Evolutionary conservation across 2,329 filamentous ascomycete genomes (phyloP), one percentile per base, ranked within the genome.

Genomic region (Fusarium nygamai): DNA sequence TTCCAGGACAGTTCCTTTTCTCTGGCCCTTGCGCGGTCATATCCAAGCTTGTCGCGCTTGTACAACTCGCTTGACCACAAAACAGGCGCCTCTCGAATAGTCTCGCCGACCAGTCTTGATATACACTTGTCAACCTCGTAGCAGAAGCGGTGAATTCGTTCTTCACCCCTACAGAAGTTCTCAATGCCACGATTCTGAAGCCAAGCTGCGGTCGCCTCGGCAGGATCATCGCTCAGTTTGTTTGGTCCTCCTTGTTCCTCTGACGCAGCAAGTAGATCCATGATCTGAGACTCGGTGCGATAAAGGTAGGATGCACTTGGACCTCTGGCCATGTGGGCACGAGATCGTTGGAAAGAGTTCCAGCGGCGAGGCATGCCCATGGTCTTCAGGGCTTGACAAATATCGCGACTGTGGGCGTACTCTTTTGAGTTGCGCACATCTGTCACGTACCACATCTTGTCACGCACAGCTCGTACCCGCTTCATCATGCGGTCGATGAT

Each of bases 361-460:
- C 86, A 87, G 61, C 86, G 87, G 67, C 91, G 87, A 71, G 90
- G 87, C 82, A 90, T 85, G 70, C 92, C 93, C 96, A 99, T 98
- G 13, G 93, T 94, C 82, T 96, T 97, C 57, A 99, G 85, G 9
- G 96, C 96, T 68, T 93, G 89, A 11, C 95, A 94, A 53, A 98
- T 92, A 73, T 96, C 94, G 67, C 92, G 92, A 44, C 94, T 94
- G 76, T 97, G 93, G 69, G 96, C 94, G 78, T 98, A 98, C 16
- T 92, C 91, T 56, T 92, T 93, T 8, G 96, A 98, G 78, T 96
- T 95, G 71, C 94, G 92, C 34, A 98, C 95, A 81, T 98, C 95
- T 3, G 94, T 96, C 69, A 96, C 93, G 81, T 97, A 99, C 96
- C 96, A 99, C 94, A 98, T 98, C 86, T 98, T 98, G 81, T 98